Evolutionary conservation across 2,329 filamentous ascomycete species (phyloP).

Genomic region (Beauveria brongniartii): DNA sequence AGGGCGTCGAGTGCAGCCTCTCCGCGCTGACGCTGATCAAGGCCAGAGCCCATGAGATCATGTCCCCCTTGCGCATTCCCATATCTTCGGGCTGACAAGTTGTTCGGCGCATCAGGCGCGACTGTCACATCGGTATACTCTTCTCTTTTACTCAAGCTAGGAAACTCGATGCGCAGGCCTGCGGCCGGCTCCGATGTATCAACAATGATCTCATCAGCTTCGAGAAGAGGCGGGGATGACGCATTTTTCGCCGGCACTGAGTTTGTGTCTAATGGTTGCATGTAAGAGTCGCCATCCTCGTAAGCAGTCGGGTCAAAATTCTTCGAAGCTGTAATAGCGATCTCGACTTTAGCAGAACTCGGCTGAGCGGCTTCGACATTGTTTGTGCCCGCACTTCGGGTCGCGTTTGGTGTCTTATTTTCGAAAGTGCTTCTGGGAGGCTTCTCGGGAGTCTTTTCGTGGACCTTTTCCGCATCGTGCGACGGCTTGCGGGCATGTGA

Average conservation of each 20-base stretch:
- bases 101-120: constrained; percentile 36
- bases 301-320: constrained; percentile 31
- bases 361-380: constrained; percentile 25
- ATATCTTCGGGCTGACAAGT: constrained; percentile 45
- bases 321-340: constrained; percentile 38
- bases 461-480: not conserved
- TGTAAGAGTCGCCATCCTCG: constrained; percentile 22
- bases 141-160: constrained; percentile 20
- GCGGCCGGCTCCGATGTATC: constrained; percentile 11
- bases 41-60: constrained; percentile 49
- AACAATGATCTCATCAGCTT: not conserved
- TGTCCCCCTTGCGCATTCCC: constrained; percentile 46
- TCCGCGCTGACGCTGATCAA: constrained; percentile 76
- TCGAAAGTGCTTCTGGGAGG: not conserved
- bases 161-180: constrained; percentile 41
- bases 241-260: not conserved
- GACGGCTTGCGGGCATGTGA: constrained; percentile 13
- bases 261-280: constrained; percentile 7
- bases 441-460: not conserved
- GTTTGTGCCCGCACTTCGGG: not conserved
- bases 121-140: constrained; percentile 44
- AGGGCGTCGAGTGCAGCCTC: constrained; percentile 66
- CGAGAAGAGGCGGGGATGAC: not conserved
- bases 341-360: constrained; percentile 36
- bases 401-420: not conserved